These are phyloP conservation scores for Smithsoniella earleae DNA, from an alignment of 163 green algal genomes.

Conservation along the genomic window DNA sequence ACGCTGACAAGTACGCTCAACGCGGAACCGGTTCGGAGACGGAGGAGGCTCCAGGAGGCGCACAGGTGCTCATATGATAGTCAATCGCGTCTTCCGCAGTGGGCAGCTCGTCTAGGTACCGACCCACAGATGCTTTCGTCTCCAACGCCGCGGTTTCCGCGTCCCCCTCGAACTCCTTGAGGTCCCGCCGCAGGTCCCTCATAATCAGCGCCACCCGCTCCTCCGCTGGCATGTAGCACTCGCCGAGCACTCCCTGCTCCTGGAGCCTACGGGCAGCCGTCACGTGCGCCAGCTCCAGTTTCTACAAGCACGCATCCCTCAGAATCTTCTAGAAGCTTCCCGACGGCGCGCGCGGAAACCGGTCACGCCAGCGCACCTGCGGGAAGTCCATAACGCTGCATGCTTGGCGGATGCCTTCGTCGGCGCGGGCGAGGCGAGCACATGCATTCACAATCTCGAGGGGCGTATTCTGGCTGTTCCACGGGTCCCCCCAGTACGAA, in stretches of 20 bases:
- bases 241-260: neutral
- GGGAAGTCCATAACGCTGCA: slow-evolving; percentile 2
- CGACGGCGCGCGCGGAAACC: too few species aligned
- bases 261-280: neutral
- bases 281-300: slow-evolving; percentile 4
- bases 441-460: slow-evolving; percentile 10
- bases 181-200: neutral
- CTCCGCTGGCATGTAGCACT: neutral
- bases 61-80: slow-evolving; percentile 3
- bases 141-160: neutral
- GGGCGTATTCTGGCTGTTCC: neutral
- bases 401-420: slow-evolving; percentile 7
- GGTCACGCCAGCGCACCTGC: slow-evolving; percentile 10
- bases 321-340: too few species aligned
- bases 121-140: neutral
- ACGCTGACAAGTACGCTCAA: too few species aligned
- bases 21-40: too few species aligned
- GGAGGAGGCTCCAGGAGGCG: neutral
- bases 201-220: neutral
- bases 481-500: slow-evolving; percentile 1
- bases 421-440: neutral
- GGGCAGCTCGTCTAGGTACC: neutral
- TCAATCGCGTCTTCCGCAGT: neutral
- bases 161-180: neutral
- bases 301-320: slow-evolving; percentile 23